Conservation (phyloP, 805 yeast genomes). For the Candida chilensis region DNA sequence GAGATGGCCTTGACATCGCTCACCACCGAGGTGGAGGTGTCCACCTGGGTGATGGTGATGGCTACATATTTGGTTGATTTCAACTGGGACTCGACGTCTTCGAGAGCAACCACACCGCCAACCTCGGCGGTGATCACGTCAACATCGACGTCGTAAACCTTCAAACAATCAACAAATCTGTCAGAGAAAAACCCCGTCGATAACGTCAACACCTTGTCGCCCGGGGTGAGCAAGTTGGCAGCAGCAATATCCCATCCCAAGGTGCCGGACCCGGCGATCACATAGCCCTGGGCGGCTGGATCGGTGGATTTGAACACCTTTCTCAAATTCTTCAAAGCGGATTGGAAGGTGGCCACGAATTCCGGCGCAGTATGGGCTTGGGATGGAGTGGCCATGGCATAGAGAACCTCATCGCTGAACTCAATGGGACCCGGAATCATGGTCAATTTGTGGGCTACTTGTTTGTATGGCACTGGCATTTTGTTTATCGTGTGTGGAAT, state of each 20-base stretch:
- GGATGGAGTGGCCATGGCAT: conserved; percentile 76
- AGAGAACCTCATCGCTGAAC: conserved; percentile 69
- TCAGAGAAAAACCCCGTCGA: conserved; percentile 91
- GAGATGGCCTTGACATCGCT: conserved; percentile 60
- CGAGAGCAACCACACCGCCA: conserved; percentile 62
- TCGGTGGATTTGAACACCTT: conserved; percentile 64
- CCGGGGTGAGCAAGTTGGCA: conserved; percentile 57
- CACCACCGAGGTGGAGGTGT: conserved; percentile 93
- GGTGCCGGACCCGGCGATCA: conserved; percentile 87
- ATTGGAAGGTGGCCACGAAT: conserved; percentile 66
- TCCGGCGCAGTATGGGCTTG: conserved; percentile 88
- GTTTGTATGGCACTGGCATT: conserved; percentile 29
- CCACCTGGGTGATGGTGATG: conserved; percentile 89
- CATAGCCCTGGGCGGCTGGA: conserved; percentile 66
- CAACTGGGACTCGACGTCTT: conserved; percentile 47
- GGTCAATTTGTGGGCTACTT: conserved; percentile 33
- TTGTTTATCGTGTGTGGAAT: too few species aligned
- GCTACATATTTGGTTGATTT: conserved; percentile 44
- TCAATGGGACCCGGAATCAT: conserved; percentile 86
- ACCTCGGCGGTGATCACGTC: conserved; percentile 64
- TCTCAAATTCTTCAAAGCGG: conserved; percentile 59
- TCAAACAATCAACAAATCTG: conserved; percentile 67
- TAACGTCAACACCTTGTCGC: conserved; percentile 74
- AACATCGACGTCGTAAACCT: conserved; percentile 67
- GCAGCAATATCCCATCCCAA: conserved; percentile 91